Conservation (phyloP, 768 basidiomycete genomes). For the Russula foetens region DNA sequence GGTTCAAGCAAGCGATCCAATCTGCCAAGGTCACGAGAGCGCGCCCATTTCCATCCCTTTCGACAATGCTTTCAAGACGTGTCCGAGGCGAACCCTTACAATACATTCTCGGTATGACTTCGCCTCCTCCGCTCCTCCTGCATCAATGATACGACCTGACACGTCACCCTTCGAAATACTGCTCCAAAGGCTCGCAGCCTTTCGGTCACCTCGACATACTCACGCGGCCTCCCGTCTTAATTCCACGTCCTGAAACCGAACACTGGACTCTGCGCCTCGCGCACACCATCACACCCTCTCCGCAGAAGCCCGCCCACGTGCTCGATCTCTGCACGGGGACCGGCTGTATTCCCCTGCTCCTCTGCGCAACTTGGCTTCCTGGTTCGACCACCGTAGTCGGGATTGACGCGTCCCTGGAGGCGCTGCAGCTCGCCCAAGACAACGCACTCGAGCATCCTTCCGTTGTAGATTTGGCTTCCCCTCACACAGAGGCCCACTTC, state of each 20-base stretch:
- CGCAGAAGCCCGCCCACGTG: constrained; percentile 31
- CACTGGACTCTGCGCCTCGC: constrained; percentile 65
- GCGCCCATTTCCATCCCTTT: constrained; percentile 25
- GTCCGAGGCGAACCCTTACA: constrained; percentile 72
- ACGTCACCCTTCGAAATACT: background rate
- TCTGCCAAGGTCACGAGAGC: background rate
- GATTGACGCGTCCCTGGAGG: constrained; percentile 60
- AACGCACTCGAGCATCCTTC: constrained; percentile 31
- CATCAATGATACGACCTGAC: background rate
- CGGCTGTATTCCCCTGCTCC: constrained; percentile 84
- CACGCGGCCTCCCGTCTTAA: constrained; percentile 72
- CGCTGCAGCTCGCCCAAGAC: constrained; percentile 41
- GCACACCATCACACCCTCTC: constrained; percentile 33
- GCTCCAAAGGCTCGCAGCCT: constrained; percentile 61
- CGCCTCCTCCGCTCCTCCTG: background rate
- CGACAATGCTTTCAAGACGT: constrained; percentile 50
- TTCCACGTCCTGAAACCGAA: constrained; percentile 94
- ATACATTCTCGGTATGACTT: constrained; percentile 72
- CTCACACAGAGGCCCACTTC: background rate
- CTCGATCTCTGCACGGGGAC: constrained; percentile 93
- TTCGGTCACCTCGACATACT: constrained; percentile 79
- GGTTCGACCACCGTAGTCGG: constrained; percentile 49
- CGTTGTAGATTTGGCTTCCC: background rate
- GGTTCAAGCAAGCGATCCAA: constrained; percentile 36
- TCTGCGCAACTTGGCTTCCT: constrained; percentile 56